phyloP scores from a whole-genome alignment of 2,329 filamentous ascomycete species.

The Penicillium frequentans region DNA sequence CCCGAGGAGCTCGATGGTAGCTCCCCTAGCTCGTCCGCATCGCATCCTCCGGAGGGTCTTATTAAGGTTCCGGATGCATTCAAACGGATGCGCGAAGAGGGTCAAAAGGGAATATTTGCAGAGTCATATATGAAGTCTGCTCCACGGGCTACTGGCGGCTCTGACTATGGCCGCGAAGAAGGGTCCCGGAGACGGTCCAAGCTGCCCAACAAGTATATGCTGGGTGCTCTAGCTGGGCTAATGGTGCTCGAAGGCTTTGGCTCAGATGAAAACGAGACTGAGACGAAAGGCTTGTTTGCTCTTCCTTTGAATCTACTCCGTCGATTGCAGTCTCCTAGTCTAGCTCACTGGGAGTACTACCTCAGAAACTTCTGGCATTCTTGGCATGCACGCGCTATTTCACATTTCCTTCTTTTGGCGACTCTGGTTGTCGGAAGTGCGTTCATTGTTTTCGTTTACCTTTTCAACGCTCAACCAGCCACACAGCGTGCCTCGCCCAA shows the following conservation, averaged over 20 bases:
- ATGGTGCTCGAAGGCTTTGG: slow-evolving; percentile 85
- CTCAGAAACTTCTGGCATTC: slow-evolving; percentile 33
- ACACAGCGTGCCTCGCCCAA: slow-evolving; percentile 50
- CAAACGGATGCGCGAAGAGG: slow-evolving; percentile 41
- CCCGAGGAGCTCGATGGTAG: slow-evolving; percentile 36
- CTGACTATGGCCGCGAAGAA: slow-evolving; percentile 38
- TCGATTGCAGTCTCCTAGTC: slow-evolving; percentile 26
- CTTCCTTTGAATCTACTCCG: slow-evolving; percentile 61
- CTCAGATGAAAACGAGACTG: slow-evolving; percentile 64
- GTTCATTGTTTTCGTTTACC: slow-evolving; percentile 57
- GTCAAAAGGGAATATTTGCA: slow-evolving; percentile 36
- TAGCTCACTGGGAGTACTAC: slow-evolving; percentile 26
- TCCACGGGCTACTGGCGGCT: slow-evolving; percentile 16
- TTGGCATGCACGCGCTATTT: slow-evolving; percentile 39
- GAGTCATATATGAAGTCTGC: slow-evolving; percentile 41
- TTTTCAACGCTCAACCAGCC: slow-evolving; percentile 59
- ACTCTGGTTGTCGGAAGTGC: slow-evolving; percentile 55
- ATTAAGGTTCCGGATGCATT: slow-evolving; percentile 46
- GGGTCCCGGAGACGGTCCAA: slow-evolving; percentile 50
- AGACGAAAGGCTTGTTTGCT: slow-evolving; percentile 66
- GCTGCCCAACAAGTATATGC: slow-evolving; percentile 75
- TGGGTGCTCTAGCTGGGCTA: slow-evolving; percentile 84
- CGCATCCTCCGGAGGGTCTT: slow-evolving; percentile 42
- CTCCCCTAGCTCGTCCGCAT: slow-evolving; percentile 31
- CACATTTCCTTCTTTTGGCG: slow-evolving; percentile 51